These are phyloP conservation scores for Stagonosporopsis vannaccii DNA, from an alignment of 2,329 filamentous ascomycete species.

Conservation along the genomic window DNA sequence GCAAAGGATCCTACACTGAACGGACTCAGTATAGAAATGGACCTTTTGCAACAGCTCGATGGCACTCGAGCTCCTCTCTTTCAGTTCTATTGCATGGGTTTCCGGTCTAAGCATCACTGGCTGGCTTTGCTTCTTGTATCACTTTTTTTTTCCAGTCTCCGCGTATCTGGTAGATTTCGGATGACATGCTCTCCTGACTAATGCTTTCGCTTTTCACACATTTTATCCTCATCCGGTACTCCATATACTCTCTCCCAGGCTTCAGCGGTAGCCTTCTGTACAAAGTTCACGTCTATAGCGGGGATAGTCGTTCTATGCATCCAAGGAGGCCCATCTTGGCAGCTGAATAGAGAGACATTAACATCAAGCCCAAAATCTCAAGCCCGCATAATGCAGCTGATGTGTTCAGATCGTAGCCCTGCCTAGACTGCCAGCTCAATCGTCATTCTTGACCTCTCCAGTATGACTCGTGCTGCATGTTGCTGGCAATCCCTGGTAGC, in stretches of 20 bases:
- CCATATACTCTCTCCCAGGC: slow-evolving; percentile 12
- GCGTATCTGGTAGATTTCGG: slow-evolving; percentile 22
- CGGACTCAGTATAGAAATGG: slow-evolving; percentile 42
- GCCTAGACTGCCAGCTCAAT: neutral
- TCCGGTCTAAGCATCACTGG: slow-evolving; percentile 28
- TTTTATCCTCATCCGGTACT: slow-evolving; percentile 32
- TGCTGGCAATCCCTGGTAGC: neutral
- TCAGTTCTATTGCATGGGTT: slow-evolving; percentile 4
- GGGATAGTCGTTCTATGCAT: slow-evolving; percentile 32
- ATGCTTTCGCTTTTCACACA: slow-evolving; percentile 27
- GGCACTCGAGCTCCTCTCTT: slow-evolving; percentile 22
- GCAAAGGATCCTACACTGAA: slow-evolving; percentile 39
- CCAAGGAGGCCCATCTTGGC: slow-evolving; percentile 32
- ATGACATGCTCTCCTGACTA: slow-evolving; percentile 25
- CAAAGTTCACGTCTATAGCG: slow-evolving; percentile 17
- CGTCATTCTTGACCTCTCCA: neutral
- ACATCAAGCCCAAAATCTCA: neutral
- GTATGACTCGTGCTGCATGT: neutral
- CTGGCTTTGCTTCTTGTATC: slow-evolving; percentile 29
- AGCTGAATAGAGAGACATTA: slow-evolving; percentile 41
- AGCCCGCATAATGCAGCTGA: neutral
- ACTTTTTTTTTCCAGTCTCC: slow-evolving; percentile 13
- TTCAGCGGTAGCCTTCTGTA: slow-evolving; percentile 25
- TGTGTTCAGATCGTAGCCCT: neutral
- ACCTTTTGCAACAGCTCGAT: slow-evolving; percentile 23